Evolutionary conservation across 2,329 filamentous ascomycete species (phyloP).

Genomic region (Microsporum canis): DNA sequence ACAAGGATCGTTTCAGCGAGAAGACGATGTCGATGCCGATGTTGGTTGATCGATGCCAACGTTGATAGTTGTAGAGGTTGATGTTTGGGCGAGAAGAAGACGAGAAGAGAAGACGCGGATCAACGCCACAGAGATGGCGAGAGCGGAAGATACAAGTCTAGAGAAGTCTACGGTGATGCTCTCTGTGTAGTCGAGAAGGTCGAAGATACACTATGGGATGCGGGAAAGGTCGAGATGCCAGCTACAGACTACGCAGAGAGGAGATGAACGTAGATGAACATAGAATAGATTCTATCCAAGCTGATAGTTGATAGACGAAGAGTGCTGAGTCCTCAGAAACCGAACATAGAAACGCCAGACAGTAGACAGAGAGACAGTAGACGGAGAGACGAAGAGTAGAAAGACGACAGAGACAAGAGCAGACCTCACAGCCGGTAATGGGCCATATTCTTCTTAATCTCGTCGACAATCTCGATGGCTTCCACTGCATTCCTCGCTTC

Average conservation of each 20-base stretch:
- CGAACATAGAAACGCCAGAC: neutral
- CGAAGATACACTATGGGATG: neutral
- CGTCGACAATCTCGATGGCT: conserved; percentile 50
- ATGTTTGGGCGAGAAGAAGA: neutral
- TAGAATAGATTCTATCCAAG: neutral
- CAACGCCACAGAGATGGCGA: neutral
- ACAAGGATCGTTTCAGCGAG: neutral
- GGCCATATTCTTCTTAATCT: conserved; percentile 50
- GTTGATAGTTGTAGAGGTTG: neutral
- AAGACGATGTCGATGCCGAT: neutral
- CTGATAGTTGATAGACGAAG: neutral
- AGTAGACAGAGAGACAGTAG: neutral
- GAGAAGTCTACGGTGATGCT: neutral
- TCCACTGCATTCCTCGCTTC: conserved; percentile 48
- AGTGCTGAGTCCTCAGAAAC: neutral
- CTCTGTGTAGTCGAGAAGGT: too few species aligned
- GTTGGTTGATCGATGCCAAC: neutral
- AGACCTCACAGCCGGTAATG: conserved; percentile 24
- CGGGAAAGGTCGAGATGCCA: neutral
- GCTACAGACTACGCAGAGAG: neutral
- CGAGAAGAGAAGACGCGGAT: neutral
- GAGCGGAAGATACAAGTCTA: too few species aligned
- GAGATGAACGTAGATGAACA: neutral
- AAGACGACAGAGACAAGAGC: neutral
- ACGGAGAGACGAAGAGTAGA: neutral